Evolutionary conservation across 2,329 filamentous ascomycete genomes (phyloP).

Genomic region (Elsinoe fawcettii): DNA sequence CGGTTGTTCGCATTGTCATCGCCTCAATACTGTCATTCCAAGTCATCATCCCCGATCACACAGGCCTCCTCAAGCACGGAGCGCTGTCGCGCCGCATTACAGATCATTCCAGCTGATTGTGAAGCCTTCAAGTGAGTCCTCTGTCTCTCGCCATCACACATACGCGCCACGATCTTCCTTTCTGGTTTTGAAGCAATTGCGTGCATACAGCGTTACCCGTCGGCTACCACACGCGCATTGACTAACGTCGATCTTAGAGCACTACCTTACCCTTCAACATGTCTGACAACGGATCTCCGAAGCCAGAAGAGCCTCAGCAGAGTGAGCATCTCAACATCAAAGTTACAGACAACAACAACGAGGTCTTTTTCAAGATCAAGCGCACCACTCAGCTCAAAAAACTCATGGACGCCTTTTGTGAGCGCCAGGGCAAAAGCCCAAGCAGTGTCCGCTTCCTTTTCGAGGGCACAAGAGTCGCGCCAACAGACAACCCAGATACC

Average conservation of each 20-base stretch:
- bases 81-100: background rate
- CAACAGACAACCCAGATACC: constrained; percentile 80
- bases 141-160: background rate
- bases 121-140: background rate
- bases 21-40: background rate
- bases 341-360: constrained; percentile 98
- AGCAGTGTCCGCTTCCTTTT: constrained; percentile 88
- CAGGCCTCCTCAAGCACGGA: background rate
- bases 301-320: constrained; percentile 40
- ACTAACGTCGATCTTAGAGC: background rate
- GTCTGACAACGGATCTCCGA: constrained; percentile 37
- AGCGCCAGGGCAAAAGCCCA: constrained; percentile 82
- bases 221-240: no score
- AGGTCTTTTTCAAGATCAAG: constrained; percentile 99
- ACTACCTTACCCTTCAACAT: constrained; percentile 41
- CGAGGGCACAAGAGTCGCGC: constrained; percentile 86
- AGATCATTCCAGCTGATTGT: background rate
- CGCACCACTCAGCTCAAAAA: constrained; percentile 91
- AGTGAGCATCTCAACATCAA: constrained; percentile 96
- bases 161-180: no score
- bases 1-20: background rate
- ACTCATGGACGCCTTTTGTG: constrained; percentile 96
- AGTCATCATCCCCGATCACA: background rate
- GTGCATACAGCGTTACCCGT: no score
- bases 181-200: no score